Evolutionary conservation across 2,329 filamentous ascomycete species (phyloP), one percentile per base, ranked within the genome.

Genomic region (Truncatella angustata): DNA sequence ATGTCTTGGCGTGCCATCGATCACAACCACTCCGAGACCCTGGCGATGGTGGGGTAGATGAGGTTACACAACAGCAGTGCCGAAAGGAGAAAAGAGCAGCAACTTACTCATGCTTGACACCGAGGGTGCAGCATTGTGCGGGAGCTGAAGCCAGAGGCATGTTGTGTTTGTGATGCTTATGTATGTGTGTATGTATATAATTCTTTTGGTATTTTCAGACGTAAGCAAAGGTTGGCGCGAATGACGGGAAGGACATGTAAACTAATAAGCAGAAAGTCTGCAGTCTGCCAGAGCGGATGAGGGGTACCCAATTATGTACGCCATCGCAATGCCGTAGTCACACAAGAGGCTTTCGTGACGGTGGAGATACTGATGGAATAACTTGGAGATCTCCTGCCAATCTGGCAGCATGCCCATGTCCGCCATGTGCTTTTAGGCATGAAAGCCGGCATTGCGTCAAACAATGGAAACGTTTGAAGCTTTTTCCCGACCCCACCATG

Each of bases 51-150:
- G 46, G 24, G 44, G 45, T 24, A 28, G 24, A 39, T 44, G 26
- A 42, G 43, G 39, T 50, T 28, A 34, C 35, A 23, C 12, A 36
- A 18, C 37, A 26, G 18, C 9, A 6, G 26, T 18, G 35, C 6
- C 21, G 18, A 18, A 9, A 14, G 23, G 35, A 37, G 30, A 16
- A 20, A 30, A 28, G 14, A 42, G 12, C 18, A 14, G 5, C 23
- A 48, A 71, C 79, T 63, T 68, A 81, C 79, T 79, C 74, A 58
- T 81, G 78, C 64, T 73, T 77, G 54, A 78, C 68, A 54, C 79
- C 80, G 50, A 75, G 60, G 28, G 71, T 71, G 69, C 80, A 84
- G 74, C 80, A 84, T 50, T 69, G 60, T 51, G 63, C 75, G 11
- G 79, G 78, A 50, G 74, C 72, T 59, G 80, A 72, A 3, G 80